Base-by-base conservation (phyloP, 1,284 basidiomycete species). In the Tilletiaria anomala region DNA sequence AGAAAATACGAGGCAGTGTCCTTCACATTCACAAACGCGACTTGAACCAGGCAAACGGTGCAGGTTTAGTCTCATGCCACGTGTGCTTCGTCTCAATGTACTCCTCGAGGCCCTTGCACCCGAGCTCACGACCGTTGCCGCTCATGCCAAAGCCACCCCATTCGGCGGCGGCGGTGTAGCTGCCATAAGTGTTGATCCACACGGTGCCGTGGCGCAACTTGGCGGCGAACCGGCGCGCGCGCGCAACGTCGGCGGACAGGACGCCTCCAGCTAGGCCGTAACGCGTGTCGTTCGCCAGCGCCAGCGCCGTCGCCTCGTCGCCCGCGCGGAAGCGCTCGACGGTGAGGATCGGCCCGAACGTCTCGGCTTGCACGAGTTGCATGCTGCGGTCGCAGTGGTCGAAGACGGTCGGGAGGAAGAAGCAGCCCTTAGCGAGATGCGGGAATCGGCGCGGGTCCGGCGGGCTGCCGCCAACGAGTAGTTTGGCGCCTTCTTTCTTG, bases 101-200 rank as follows among this genome's bases (percentile, higher is more conserved):
- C 50, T 64, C 61, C 42, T 62, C 56, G 16, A 66, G 43, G 8
- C 64, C 64, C 36, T 63, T 53, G 35, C 44, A 47, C 18, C 64
- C 64, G 11, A 66, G 43, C 45, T 66, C 64, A 8, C 64, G 45
- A 5, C 64, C 64, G 33, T 65, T 66, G 22, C 64, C 62, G 38
- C 53, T 56, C 51, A 60, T 48, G 11, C 64, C 64, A 35, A 51
- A 65, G 5, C 64, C 64, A 35, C 64, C 62, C 64, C 64, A 66
- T 37, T 66, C 64, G 4, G 62, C 62, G 15, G 54, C 48, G 12
- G 64, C 54, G 17, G 58, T 58, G 43, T 65, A 66, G 6, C 48
- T 38, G 17, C 60, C 61, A 32, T 61, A 66, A 20, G 57, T 58
- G 44, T 66, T 66, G 29, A 53, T 51, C 64, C 64, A 66, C 12